phyloP scores from a whole-genome alignment of 768 basidiomycete genomes.

The Hygrophoropsis aurantiaca region DNA sequence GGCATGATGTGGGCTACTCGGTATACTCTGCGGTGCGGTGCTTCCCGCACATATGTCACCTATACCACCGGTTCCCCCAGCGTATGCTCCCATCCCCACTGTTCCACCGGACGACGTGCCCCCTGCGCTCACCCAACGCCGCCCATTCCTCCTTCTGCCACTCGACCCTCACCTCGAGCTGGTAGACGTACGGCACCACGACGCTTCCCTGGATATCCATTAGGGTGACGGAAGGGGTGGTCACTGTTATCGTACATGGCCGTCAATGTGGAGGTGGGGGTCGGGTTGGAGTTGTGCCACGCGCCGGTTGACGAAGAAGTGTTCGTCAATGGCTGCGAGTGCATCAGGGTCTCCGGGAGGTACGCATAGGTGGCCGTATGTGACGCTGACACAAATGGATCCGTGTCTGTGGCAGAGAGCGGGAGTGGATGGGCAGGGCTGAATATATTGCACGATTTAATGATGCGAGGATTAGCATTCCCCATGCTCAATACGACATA shows the following conservation, averaged over 20 bases:
- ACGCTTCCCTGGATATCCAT: conserved; percentile 98
- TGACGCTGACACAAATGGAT: conserved; percentile 87
- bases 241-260: no score
- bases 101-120: conserved; percentile 32
- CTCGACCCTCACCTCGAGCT: conserved; percentile 90
- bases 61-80: conserved; percentile 34
- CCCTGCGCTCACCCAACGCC: conserved; percentile 23
- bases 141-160: conserved; percentile 64
- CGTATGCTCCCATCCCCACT: conserved; percentile 34
- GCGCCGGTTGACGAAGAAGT: conserved; percentile 96
- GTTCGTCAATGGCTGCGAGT: conserved; percentile 79
- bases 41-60: conserved; percentile 41
- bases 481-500: background rate
- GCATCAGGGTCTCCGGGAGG: conserved; percentile 92
- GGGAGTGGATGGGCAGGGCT: conserved; percentile 57
- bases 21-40: conserved; percentile 52
- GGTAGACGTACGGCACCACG: conserved; percentile 96
- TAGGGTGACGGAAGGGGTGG: conserved; percentile 91
- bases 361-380: conserved; percentile 93
- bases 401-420: conserved; percentile 74
- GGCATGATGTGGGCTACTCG: conserved; percentile 20
- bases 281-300: no score
- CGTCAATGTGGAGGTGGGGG: background rate
- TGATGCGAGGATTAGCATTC: background rate
- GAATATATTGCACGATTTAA: conserved; percentile 3